Conservation (phyloP, 2,329 filamentous ascomycete species). For the Periconia macrospinosa region DNA sequence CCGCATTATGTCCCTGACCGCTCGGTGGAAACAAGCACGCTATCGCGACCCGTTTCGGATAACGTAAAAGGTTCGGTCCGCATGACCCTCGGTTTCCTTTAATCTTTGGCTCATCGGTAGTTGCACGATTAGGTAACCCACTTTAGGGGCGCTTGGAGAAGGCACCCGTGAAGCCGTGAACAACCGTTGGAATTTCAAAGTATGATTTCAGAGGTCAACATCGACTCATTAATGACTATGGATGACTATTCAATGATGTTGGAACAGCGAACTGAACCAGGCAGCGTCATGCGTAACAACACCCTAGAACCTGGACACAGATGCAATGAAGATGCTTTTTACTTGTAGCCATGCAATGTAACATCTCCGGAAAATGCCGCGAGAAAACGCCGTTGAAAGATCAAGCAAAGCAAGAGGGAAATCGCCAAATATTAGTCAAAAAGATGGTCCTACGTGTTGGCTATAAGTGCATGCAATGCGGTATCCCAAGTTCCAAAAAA, state of each 20-base stretch:
- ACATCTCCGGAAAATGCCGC: conserved; percentile 4
- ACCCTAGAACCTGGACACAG: background rate
- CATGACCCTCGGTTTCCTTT: background rate
- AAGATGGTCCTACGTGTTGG: background rate
- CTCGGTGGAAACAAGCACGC: background rate
- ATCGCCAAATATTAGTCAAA: conserved; percentile 4
- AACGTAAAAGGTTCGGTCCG: conserved; percentile 22
- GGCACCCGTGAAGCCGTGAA: conserved; percentile 26
- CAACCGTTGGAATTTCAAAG: conserved; percentile 21
- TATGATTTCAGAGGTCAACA: background rate
- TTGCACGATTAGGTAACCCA: background rate
- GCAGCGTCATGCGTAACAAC: background rate
- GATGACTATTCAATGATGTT: background rate
- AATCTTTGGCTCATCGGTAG: background rate
- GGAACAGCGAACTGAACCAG: too few relatives aligned
- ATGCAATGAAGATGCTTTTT: conserved; percentile 1
- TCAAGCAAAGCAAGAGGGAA: background rate
- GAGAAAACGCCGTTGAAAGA: background rate
- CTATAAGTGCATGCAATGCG: background rate
- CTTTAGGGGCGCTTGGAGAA: background rate
- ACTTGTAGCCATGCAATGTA: conserved; percentile 3
- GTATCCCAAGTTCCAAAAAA: background rate
- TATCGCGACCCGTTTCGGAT: background rate
- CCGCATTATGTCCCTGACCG: background rate
- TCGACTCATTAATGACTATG: background rate